Base-by-base conservation (phyloP, 2,329 filamentous ascomycete species). In the Aureobasidium sp. region DNA sequence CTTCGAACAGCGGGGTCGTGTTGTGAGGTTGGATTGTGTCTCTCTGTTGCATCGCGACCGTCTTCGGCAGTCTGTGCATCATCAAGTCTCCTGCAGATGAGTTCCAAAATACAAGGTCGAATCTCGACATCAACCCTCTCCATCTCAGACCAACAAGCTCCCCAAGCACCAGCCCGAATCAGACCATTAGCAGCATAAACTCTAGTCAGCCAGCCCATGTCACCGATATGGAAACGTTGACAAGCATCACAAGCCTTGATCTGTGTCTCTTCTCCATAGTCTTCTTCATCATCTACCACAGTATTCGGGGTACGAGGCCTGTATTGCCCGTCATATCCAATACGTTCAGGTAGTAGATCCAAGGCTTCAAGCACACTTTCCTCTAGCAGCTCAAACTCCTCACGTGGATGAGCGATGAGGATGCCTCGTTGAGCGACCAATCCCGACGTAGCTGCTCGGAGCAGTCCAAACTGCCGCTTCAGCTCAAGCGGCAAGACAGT, bases 51-150 rank as follows among this genome's bases (percentile, higher is more conserved):
- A 21, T 61, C 62, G 6, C 59, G 34, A 3, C 7, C 57, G 53
- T 73, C 70, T 44, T 77, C 73, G 29, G 75, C 68, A 8, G 67
- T 56, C n/a, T 71, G 71, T 55, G 61, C 63, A n/a, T 57, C 61
- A 48, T 83, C 79, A 17, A 90, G 70, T 59, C 82, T 80, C 16
- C 77, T 76, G 51, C 82, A 76, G 11, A 85, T 64, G 1, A 74
- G 69, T 0, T 79, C 67, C 16, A 82, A 79, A 10, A 90, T 77
- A 63, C 84, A 79, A 3, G 93, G 86, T 62, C 87, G 81, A 49
- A 98, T 81, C 68, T 97, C 91, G 1, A 95, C 88, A 64, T 98
- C 93, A 0, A 97, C 88, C n/a, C 91, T 81, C 71, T 98, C 93
- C 93, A 98, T 98, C 69, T 97, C 91, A 61, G 82, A 86, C 91